phyloP scores from a whole-genome alignment of 495 filamentous ascomycete genomes.

The Penicillium nucicola region DNA sequence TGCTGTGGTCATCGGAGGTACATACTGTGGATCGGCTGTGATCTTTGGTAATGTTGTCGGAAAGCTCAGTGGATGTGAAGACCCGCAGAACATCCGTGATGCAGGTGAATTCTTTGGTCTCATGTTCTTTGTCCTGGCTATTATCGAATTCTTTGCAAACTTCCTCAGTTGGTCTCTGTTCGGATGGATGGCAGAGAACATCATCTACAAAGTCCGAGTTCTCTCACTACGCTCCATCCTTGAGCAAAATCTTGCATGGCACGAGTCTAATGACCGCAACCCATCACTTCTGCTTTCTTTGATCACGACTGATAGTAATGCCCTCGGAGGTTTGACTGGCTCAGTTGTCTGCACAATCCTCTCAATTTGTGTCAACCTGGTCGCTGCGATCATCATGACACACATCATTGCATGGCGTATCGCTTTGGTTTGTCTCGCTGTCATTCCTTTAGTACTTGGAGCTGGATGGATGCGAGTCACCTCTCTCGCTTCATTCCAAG shows the following conservation, averaged over 20 bases:
- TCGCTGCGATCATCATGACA: conserved; percentile 40
- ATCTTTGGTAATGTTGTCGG: conserved; percentile 49
- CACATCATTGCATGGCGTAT: conserved; percentile 46
- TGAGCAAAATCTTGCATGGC: conserved; percentile 54
- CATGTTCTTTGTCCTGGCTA: conserved; percentile 54
- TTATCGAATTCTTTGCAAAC: conserved; percentile 53
- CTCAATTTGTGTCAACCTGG: conserved; percentile 44
- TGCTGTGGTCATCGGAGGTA: conserved; percentile 35
- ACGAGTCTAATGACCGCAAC: conserved; percentile 45
- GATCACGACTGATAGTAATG: conserved; percentile 49
- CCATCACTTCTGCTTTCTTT: conserved; percentile 45
- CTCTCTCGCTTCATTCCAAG: conserved; percentile 53
- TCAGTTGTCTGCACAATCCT: conserved; percentile 44
- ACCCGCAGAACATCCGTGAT: conserved; percentile 24
- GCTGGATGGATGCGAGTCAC: conserved; percentile 52
- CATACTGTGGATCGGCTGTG: conserved; percentile 41
- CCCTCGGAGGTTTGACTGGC: conserved; percentile 47
- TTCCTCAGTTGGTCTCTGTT: conserved; percentile 47
- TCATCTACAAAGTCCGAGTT: conserved; percentile 48
- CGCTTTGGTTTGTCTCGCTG: conserved; percentile 35
- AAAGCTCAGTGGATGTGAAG: conserved; percentile 35
- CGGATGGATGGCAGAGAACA: conserved; percentile 50
- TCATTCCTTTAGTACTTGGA: conserved; percentile 42
- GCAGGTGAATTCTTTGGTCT: conserved; percentile 48
- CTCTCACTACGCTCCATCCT: conserved; percentile 50